Base-by-base conservation (phyloP, 306 rosid genomes). In the Trifolium fragiferum region DNA sequence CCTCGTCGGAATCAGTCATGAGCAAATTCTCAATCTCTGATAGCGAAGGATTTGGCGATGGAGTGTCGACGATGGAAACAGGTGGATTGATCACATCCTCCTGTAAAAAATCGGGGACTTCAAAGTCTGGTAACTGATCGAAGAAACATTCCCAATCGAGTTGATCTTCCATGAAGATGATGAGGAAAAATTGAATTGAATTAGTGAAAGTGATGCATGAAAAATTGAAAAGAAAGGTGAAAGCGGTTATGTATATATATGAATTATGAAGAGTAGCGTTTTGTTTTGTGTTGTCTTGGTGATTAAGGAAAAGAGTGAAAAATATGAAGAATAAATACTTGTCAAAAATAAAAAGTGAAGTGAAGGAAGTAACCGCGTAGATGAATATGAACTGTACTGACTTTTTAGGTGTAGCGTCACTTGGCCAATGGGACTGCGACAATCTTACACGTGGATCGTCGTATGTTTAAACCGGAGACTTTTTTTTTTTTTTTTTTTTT, bases 1-100 rank as follows among this genome's bases (percentile, higher is more conserved):
- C 70, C 1, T 40, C 12, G 4, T 3, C 55, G 3, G 10, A 83
- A 68, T 86, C 93, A 2, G 66, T 46, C 93, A 93, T 85, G 55
- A 93, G 76, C 61, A 88, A 7, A 77, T 72, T 82, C 83, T 90
- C 92, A 20, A 93, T 76, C 73, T 87, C 73, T 1, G 84, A 73
- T 7, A 77, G 43, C 13, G 59, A 37, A 2, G 85, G 72, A 40
- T 66, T 84, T 0, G 68, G 53, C 18, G 80, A 80, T 1, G 74
- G 69, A 37, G 32, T 38, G 8, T 55, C 73, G 20, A 10, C 75
- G n/a, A 5, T 2, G 13, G 41, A 20, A 27, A 60, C 50, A 58
- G 66, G 11, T 35, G 77, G 74, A 6, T 7, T 7, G 11, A 5
- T 30, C 6, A 5, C 12, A 0, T 83, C 84, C 53, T 83, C 85